Evolutionary conservation across 139 green algal genomes (phyloP).

Genomic region (Pleodorina starrii): DNA sequence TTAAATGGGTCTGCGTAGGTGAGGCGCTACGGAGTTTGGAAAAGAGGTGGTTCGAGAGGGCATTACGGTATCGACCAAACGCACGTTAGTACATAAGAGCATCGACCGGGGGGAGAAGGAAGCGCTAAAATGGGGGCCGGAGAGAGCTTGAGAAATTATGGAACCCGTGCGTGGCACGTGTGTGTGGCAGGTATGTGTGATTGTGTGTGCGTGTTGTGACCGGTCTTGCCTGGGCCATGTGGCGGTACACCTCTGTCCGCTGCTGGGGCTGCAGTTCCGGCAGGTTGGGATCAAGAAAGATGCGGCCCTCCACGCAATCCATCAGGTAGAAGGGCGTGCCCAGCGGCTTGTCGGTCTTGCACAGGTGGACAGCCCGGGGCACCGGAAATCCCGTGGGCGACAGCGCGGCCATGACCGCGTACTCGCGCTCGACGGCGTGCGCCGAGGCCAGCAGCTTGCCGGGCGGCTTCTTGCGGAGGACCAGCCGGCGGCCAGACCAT

Average conservation of each 20-base stretch:
- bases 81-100: too few relatives aligned
- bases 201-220: background rate
- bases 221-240: constrained; percentile 54
- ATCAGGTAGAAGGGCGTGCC: constrained; percentile 97
- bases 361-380: constrained; percentile 83
- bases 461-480: constrained; percentile 97
- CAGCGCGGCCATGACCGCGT: constrained; percentile 78
- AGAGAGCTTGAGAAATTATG: too few relatives aligned
- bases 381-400: constrained; percentile 82
- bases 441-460: constrained; percentile 93
- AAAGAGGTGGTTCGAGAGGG: too few relatives aligned
- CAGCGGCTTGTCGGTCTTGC: constrained; percentile 82
- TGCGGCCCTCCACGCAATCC: constrained; percentile 44
- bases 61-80: too few relatives aligned
- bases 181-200: background rate
- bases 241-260: constrained; percentile 57
- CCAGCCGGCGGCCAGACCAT: constrained; percentile 53
- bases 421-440: constrained; percentile 96
- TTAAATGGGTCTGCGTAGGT: too few relatives aligned
- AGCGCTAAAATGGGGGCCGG: too few relatives aligned
- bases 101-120: too few relatives aligned
- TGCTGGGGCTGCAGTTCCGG: constrained; percentile 63
- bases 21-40: too few relatives aligned
- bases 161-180: too few relatives aligned
- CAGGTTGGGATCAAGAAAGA: constrained; percentile 87